Evolutionary conservation across 352 stramenopile genomes (phyloP).

Genomic region (Globisporangium viniferum): DNA sequence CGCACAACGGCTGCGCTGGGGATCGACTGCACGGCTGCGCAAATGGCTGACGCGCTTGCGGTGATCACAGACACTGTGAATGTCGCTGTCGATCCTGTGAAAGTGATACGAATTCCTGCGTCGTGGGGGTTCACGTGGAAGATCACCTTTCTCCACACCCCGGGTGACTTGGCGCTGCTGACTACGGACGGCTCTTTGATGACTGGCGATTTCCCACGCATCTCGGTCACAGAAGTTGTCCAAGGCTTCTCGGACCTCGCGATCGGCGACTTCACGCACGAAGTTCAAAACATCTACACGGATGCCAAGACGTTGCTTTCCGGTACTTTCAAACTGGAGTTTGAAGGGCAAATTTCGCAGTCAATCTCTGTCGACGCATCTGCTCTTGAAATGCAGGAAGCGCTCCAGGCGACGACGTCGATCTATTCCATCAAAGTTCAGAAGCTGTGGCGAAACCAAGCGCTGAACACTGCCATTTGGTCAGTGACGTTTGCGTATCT

Average conservation of each 20-base stretch:
- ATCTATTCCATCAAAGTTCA: conserved; percentile 86
- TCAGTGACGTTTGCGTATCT: conserved; percentile 94
- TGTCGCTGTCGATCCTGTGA: conserved; percentile 73
- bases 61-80: conserved; percentile 74
- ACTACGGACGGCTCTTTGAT: conserved; percentile 80
- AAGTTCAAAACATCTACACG: conserved; percentile 90
- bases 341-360: conserved; percentile 84
- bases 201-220: conserved; percentile 81
- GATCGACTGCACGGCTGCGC: conserved; percentile 62
- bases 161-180: conserved; percentile 87
- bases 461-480: conserved; percentile 80
- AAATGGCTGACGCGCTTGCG: conserved; percentile 78
- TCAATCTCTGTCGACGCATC: conserved; percentile 74
- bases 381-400: conserved; percentile 82
- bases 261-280: conserved; percentile 91
- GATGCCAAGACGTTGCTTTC: conserved; percentile 46
- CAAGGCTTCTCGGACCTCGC: conserved; percentile 86
- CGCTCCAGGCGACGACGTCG: conserved; percentile 65
- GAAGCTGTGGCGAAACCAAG: conserved; percentile 33
- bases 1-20: conserved; percentile 53
- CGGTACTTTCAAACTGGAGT: conserved; percentile 87
- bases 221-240: conserved; percentile 78
- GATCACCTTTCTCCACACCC: conserved; percentile 88
- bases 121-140: conserved; percentile 91
- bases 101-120: conserved; percentile 49